Conservation (phyloP, 257 asterid species). For the Solanum neorickii region DNA sequence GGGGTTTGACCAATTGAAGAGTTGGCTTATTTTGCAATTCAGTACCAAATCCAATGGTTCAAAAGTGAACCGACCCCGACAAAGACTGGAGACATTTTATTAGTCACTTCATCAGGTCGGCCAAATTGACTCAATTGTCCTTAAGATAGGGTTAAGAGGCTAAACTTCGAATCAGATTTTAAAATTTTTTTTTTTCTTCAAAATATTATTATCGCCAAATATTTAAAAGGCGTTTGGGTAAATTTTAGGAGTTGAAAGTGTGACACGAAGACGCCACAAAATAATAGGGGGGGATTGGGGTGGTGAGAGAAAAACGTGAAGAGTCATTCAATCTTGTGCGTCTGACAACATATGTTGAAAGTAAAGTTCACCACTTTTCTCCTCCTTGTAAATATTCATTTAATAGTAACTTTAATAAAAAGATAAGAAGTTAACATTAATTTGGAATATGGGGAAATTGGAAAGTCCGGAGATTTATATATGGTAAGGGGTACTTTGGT, state of each 20-base stretch:
- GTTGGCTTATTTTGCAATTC: not conserved
- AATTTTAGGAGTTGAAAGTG: not conserved
- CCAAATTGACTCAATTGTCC: slow-evolving; percentile 9
- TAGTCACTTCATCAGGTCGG: not conserved
- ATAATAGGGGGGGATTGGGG: slow-evolving; percentile 9
- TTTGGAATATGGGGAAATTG: not conserved
- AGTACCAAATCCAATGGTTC: not conserved
- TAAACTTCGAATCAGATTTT: not conserved
- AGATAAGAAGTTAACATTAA: not conserved
- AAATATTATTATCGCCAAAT: not conserved
- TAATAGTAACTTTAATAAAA: not conserved
- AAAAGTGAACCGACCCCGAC: slow-evolving; percentile 1
- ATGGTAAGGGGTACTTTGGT: slow-evolving; percentile 16
- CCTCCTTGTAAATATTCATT: not conserved
- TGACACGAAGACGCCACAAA: slow-evolving; percentile 16
- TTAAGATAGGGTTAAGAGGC: not conserved
- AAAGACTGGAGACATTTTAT: not conserved
- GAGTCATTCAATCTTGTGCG: slow-evolving; percentile 18
- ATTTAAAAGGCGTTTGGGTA: slow-evolving; percentile 2
- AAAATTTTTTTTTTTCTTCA: not conserved
- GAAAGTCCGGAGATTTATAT: not conserved
- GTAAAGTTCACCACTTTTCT: slow-evolving; percentile 12
- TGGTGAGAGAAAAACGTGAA: slow-evolving; percentile 23
- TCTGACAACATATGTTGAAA: slow-evolving; percentile 25
- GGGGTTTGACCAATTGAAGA: not conserved